Percentiles rank a stretch among this genome's conserved stretches.
phyloP scores from a whole-genome alignment of 495 filamentous ascomycete species.

The Hypoxylon fuscum region DNA sequence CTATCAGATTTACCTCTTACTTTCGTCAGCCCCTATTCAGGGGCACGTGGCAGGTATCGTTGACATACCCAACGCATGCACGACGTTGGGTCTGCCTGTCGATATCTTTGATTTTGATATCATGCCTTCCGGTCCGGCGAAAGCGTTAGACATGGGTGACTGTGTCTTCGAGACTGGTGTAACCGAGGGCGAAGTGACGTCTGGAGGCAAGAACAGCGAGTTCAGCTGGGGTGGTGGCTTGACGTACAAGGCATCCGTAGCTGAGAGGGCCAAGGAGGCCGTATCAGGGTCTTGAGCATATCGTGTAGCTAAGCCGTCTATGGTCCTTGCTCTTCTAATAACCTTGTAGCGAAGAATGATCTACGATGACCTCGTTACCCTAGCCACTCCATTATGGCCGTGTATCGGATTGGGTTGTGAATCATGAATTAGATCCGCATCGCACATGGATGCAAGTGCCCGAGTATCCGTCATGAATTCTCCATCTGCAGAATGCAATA shows the following conservation, averaged over 20 bases:
- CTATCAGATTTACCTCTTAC: constrained; percentile 90
- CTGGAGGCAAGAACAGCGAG: constrained; percentile 56
- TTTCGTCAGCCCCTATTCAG: constrained; percentile 90
- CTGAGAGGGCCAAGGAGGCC: constrained; percentile 21
- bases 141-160: constrained; percentile 75
- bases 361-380: no score
- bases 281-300: constrained; percentile 7
- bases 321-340: neutral
- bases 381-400: neutral
- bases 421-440: neutral
- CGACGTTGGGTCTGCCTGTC: constrained; percentile 87
- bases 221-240: constrained; percentile 61
- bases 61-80: constrained; percentile 86
- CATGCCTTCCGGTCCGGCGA: constrained; percentile 67
- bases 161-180: constrained; percentile 75
- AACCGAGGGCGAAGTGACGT: constrained; percentile 52
- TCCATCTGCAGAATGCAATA: no score
- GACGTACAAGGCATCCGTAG: constrained; percentile 52
- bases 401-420: neutral
- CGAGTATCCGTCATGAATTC: no score
- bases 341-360: neutral
- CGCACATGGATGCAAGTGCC: neutral
- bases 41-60: constrained; percentile 95
- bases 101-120: constrained; percentile 98
- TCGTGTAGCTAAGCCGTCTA: neutral